Evolutionary conservation across 2,329 filamentous ascomycete genomes (phyloP).

Genomic region (Pseudohalonectria lignicola): DNA sequence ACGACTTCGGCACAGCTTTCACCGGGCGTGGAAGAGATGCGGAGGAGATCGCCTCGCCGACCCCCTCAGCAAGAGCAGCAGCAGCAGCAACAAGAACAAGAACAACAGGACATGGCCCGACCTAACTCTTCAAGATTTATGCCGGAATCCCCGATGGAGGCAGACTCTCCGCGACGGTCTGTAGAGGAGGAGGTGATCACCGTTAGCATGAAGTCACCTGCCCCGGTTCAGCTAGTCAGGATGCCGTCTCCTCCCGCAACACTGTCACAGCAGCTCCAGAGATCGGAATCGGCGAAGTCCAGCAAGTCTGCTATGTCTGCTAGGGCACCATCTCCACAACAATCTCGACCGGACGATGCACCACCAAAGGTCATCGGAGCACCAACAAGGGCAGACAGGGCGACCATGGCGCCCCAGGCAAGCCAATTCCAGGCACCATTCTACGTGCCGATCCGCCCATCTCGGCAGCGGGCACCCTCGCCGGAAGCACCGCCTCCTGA

Average conservation of each 20-base stretch:
- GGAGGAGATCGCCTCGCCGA: constrained; percentile 39
- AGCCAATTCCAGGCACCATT: constrained; percentile 2
- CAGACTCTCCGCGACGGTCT: no score
- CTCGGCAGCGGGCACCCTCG: constrained; percentile 15
- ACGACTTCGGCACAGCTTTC: constrained; percentile 39
- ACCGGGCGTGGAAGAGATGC: constrained; percentile 35
- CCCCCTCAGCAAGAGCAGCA: constrained; percentile 10
- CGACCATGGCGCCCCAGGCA: not conserved
- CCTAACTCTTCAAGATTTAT: no score
- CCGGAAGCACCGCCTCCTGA: constrained; percentile 19
- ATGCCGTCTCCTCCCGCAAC: not conserved
- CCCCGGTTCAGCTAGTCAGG: not conserved
- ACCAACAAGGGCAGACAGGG: not conserved
- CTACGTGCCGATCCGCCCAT: constrained; percentile 17
- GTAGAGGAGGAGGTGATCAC: no score
- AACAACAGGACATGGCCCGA: no score
- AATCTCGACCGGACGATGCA: not conserved
- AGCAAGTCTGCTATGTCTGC: not conserved
- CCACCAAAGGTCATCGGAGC: constrained; percentile 2
- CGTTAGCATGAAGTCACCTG: no score
- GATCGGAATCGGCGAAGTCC: not conserved
- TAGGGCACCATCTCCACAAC: not conserved
- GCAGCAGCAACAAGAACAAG: no score
- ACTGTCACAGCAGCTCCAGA: no score
- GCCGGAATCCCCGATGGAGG: no score